These are phyloP conservation scores for Melanogaster broomeanus DNA, from an alignment of 768 basidiomycete genomes.

Conservation along the genomic window DNA sequence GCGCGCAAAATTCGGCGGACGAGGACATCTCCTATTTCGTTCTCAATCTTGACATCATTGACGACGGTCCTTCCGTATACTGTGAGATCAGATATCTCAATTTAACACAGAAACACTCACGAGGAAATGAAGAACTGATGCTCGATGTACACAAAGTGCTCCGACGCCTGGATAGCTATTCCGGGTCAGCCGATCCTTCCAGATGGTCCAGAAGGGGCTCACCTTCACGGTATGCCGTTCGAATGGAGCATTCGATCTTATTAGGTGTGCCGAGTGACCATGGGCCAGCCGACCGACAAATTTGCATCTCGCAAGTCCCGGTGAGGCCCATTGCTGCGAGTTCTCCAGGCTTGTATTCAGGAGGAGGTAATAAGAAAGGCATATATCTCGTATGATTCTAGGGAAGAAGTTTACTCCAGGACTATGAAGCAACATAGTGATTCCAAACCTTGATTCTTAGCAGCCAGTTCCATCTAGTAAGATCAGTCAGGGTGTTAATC, in stretches of 20 bases:
- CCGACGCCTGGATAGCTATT: constrained; percentile 86
- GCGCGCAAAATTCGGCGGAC: constrained; percentile 90
- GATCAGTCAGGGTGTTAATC: constrained; percentile 4
- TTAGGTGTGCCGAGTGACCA: constrained; percentile 95
- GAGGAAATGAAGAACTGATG: constrained; percentile 92
- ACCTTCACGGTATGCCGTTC: constrained; percentile 94
- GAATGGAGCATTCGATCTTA: constrained; percentile 87
- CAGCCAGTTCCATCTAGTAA: constrained; percentile 85
- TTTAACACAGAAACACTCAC: constrained; percentile 43
- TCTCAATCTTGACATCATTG: constrained; percentile 85
- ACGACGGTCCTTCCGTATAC: constrained; percentile 62
- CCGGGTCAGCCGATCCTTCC: not conserved
- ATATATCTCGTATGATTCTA: constrained; percentile 90
- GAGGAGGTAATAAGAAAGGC: constrained; percentile 92
- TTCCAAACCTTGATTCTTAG: constrained; percentile 81
- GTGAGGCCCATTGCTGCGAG: constrained; percentile 79
- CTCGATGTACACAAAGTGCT: constrained; percentile 98
- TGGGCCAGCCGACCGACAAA: constrained; percentile 91
- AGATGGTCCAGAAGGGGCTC: constrained; percentile 2
- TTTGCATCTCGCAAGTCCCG: constrained; percentile 96
- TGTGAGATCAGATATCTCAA: not conserved
- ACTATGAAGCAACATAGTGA: not conserved
- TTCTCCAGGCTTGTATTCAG: constrained; percentile 86
- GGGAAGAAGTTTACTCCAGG: not conserved
- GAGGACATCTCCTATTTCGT: constrained; percentile 92